A percentile compares a stretch with the other conserved stretches of the same genome.
phyloP scores from a whole-genome alignment of 139 green algal species.

The Bryopsis sp. region DNA sequence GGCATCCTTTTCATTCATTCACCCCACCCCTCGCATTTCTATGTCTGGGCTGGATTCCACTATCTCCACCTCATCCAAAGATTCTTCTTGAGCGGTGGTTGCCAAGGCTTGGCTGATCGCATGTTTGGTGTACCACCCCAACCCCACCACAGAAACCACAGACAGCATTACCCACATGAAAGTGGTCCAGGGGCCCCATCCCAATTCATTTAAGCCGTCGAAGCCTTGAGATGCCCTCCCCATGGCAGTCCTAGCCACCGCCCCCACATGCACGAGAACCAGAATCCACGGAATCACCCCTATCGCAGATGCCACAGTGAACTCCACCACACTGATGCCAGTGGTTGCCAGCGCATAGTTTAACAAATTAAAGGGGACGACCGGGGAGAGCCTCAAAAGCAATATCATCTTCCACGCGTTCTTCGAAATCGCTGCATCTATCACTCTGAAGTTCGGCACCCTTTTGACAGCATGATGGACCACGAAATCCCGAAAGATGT shows the following conservation, averaged over 20 bases:
- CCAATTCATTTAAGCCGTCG: too few species aligned
- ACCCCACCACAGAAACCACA: too few species aligned
- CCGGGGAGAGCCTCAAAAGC: conserved; percentile 42
- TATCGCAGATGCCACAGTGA: conserved; percentile 33
- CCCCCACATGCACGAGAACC: conserved; percentile 64
- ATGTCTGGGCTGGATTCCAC: too few species aligned
- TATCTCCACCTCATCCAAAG: too few species aligned
- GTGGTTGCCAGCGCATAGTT: conserved; percentile 48
- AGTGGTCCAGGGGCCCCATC: too few species aligned
- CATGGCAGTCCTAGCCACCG: conserved; percentile 36
- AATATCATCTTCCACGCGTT: conserved; percentile 48
- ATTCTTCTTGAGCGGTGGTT: too few species aligned
- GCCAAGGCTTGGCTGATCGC: too few species aligned
- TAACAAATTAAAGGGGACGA: conserved; percentile 46
- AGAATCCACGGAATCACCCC: conserved; percentile 45
- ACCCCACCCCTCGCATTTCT: too few species aligned
- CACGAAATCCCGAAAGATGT: conserved; percentile 37
- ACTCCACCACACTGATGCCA: conserved; percentile 19
- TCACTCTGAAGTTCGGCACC: conserved; percentile 24
- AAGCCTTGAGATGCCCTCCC: too few species aligned
- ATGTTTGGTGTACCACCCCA: too few species aligned
- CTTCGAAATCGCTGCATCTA: conserved; percentile 36
- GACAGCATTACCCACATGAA: too few species aligned
- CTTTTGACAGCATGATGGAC: conserved; percentile 17
- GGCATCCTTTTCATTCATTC: too few species aligned